Evolutionary conservation across 352 stramenopile genomes (phyloP).

Genomic region (Phytophthora agathidicida): DNA sequence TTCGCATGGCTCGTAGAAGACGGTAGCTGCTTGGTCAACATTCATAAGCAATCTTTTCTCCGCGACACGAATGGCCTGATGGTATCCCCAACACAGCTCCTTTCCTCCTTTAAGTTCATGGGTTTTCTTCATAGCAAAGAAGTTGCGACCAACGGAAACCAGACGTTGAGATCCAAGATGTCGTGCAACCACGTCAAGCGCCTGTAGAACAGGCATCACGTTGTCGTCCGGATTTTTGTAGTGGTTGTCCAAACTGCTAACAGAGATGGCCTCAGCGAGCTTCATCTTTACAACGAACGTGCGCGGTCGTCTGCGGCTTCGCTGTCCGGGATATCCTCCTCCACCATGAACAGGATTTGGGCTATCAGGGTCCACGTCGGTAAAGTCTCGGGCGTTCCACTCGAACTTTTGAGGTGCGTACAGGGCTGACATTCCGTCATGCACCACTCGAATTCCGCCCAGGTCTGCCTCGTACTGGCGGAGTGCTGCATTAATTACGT

Average conservation of each 20-base stretch:
- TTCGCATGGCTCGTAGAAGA: constrained; percentile 60
- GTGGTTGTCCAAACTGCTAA: constrained; percentile 44
- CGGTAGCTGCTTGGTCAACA: constrained; percentile 69
- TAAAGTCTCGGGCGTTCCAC: constrained; percentile 54
- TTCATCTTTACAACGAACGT: constrained; percentile 74
- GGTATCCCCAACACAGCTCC: constrained; percentile 74
- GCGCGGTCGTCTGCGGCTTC: constrained; percentile 25
- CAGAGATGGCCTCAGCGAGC: constrained; percentile 52
- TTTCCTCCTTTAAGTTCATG: constrained; percentile 61
- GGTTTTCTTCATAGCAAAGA: constrained; percentile 71
- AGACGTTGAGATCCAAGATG: constrained; percentile 58
- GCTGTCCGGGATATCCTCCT: constrained; percentile 8
- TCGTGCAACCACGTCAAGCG: constrained; percentile 64
- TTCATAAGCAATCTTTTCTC: constrained; percentile 68
- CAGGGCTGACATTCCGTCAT: constrained; percentile 64
- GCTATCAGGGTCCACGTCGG: constrained; percentile 52
- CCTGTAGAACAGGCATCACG: constrained; percentile 63
- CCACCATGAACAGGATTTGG: background rate
- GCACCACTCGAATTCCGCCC: constrained; percentile 47
- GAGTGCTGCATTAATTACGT: constrained; percentile 56
- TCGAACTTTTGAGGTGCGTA: constrained; percentile 50
- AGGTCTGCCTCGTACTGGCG: constrained; percentile 49
- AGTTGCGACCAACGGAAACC: constrained; percentile 66
- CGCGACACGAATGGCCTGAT: constrained; percentile 64
- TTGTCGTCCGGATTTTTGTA: constrained; percentile 59